Base-by-base conservation (phyloP, 441 rosid species). In the Bruguiera hainesii region DNA sequence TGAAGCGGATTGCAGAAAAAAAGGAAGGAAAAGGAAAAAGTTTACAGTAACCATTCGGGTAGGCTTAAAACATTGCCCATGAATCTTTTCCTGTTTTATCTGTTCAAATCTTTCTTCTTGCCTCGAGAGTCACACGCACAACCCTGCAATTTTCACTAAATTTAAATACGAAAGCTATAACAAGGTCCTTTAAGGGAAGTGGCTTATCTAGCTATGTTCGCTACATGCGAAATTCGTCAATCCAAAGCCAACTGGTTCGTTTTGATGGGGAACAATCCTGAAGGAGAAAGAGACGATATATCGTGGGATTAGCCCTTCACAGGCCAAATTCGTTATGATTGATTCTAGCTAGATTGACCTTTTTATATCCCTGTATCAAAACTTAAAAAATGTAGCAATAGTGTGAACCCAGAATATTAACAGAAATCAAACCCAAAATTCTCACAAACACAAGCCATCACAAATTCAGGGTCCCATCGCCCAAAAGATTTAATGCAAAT, bases 211-310 rank as follows among this genome's bases (percentile, higher is more conserved):
- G 61, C 51, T 62, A 51, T 52, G 52, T 37, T 29, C 21, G 74
- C 75, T 67, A 72, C 39, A 31, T 51, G 72, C 82, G 78, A 52
- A 73, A 71, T 63, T 61, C 66, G 71, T 60, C 76, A 76, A 64
- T 73, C 76, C 73, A 73, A 79, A 76, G 75, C 39, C 28, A 13
- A 39, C 48, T 49, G 30, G 59, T 56, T 35, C 48, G 60, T 64
- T 61, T 35, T 37, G 33, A 9, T 4, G 56, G 58, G 13, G 49
- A 61, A 23, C 23, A 67, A 51, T 11, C 56, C n/a, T 1, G 23
- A 25, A 4, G 37, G 51, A 25, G 31, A 3, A 29, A 19, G 60
- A 4, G 29, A 29, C 19, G 28, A 64, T 53, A 63, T 8, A 19
- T 15, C 64, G 63, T 13, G 19, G 42, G 42, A 8, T 37, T 37